Evolutionary conservation across 257 asterid species (phyloP).

Genomic region (Solanum bukasovii): DNA sequence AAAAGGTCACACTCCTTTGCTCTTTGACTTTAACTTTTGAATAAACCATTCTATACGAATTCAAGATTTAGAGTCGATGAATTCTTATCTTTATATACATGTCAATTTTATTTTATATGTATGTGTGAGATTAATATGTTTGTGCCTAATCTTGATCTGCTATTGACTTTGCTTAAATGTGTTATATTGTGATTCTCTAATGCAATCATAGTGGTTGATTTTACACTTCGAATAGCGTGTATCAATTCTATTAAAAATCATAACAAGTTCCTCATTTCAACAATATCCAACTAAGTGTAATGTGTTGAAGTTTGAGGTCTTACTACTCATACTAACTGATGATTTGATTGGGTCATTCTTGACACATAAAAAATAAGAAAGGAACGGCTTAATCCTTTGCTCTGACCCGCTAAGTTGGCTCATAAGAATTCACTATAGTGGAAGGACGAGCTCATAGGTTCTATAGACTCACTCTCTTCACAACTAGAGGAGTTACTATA

Average conservation of each 20-base stretch:
- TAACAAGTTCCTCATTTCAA: neutral
- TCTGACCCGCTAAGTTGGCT: no score
- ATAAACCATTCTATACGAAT: neutral
- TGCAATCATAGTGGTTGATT: no score
- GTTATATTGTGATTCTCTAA: no score
- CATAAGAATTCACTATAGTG: no score
- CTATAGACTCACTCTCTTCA: no score
- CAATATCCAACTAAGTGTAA: neutral
- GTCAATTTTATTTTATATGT: neutral
- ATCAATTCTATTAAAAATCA: fast-evolving
- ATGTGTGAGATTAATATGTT: neutral
- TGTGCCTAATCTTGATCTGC: neutral
- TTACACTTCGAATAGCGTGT: fast-evolving
- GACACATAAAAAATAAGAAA: no score
- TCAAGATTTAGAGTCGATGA: neutral
- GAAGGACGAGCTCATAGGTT: no score
- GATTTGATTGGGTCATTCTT: no score
- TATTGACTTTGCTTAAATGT: neutral
- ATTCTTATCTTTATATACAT: neutral
- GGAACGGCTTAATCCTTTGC: no score
- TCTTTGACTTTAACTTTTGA: neutral
- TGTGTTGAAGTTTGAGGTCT: neutral
- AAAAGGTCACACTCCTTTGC: neutral
- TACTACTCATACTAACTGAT: neutral
- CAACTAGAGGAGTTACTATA: no score